Percentiles rank a stretch among this genome's conserved stretches.
These are phyloP conservation scores for Penicillium freii DNA, from an alignment of 2,329 filamentous ascomycete species.

Conservation along the genomic window DNA sequence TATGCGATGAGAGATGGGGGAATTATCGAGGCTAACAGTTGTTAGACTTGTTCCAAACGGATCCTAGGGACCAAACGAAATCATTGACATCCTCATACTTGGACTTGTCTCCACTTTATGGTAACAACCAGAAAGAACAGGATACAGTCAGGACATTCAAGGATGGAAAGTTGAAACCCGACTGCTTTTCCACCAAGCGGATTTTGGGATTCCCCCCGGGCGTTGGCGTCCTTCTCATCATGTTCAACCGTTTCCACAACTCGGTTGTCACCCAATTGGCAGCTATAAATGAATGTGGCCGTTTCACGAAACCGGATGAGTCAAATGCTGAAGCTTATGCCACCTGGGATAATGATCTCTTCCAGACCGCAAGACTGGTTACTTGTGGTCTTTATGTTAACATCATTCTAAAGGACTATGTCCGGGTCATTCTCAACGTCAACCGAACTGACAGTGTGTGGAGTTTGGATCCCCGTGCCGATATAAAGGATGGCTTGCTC, in stretches of 20 bases:
- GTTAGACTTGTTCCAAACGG: slow-evolving; percentile 63
- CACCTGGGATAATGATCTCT: slow-evolving; percentile 46
- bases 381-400: slow-evolving; percentile 57
- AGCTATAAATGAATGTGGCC: slow-evolving; percentile 64
- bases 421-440: slow-evolving; percentile 60
- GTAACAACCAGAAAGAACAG: slow-evolving; percentile 63
- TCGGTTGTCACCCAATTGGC: slow-evolving; percentile 62
- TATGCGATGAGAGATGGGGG: neutral
- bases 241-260: slow-evolving; percentile 71
- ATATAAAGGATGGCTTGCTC: slow-evolving; percentile 51
- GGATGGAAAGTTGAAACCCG: slow-evolving; percentile 68
- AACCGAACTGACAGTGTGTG: slow-evolving; percentile 59
- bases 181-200: slow-evolving; percentile 66
- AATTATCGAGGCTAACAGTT: slow-evolving; percentile 16
- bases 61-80: slow-evolving; percentile 60
- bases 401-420: slow-evolving; percentile 58
- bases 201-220: slow-evolving; percentile 66
- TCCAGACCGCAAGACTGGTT: slow-evolving; percentile 57
- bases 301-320: slow-evolving; percentile 58
- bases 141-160: slow-evolving; percentile 61
- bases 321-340: slow-evolving; percentile 36
- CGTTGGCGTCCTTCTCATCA: slow-evolving; percentile 65
- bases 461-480: slow-evolving; percentile 63
- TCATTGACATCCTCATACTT: slow-evolving; percentile 72
- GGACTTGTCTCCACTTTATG: slow-evolving; percentile 71